phyloP scores from a whole-genome alignment of 306 rosid species.

The Acmispon strigosus region DNA sequence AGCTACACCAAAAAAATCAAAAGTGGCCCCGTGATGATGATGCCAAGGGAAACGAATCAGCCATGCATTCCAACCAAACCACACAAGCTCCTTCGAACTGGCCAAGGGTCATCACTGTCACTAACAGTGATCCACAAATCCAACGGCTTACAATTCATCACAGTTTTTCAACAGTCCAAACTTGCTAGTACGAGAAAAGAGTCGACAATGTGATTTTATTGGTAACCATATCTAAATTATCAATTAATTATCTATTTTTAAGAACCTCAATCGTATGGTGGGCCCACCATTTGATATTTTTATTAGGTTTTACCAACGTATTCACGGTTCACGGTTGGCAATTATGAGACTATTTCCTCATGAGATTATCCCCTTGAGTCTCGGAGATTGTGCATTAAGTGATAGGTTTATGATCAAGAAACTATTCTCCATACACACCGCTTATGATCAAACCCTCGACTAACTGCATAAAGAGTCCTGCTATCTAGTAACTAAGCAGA shows the following conservation, averaged over 20 bases:
- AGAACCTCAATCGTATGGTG: constrained; percentile 28
- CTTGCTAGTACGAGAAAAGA: not conserved
- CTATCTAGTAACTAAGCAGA: too few species aligned
- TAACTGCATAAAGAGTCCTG: too few species aligned
- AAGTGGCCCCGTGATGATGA: constrained; percentile 25
- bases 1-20: constrained; percentile 29
- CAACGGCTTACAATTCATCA: constrained; percentile 17
- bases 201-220: not conserved
- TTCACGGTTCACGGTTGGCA: too few species aligned
- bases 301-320: too few species aligned
- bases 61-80: constrained; percentile 28
- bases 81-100: constrained; percentile 8
- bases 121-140: constrained; percentile 10
- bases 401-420: too few species aligned
- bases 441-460: too few species aligned
- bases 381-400: too few species aligned
- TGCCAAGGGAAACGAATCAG: constrained; percentile 12
- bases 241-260: not conserved
- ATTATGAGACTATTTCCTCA: too few species aligned
- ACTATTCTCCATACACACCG: too few species aligned
- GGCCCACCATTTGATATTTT: constrained; percentile 35
- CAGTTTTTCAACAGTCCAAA: not conserved
- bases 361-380: too few species aligned
- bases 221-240: not conserved
- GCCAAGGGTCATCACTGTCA: constrained; percentile 32